Evolutionary conservation across 1,284 basidiomycete genomes (phyloP), one percentile per base, ranked within the genome.

Genomic region (Irpex sp.): DNA sequence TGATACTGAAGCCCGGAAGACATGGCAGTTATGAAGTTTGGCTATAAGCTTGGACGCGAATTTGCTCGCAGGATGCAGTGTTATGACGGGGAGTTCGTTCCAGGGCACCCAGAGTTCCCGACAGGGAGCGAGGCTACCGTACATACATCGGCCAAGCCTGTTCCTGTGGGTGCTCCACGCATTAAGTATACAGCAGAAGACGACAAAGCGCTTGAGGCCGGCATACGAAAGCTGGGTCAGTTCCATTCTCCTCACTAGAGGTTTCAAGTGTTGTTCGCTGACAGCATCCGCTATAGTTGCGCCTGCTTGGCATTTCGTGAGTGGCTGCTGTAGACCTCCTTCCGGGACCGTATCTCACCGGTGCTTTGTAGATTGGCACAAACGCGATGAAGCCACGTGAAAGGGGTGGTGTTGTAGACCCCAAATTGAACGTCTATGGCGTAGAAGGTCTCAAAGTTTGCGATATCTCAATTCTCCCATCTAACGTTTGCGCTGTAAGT

Each of bases 361-460:
- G 64, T 51, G 53, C 64, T 37, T 62, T 56, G 21, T 51, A 70
- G 68, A 63, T 69, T 5, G 69, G 68, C 2, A 71, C 67, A 17
- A 71, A 68, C 77, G 85, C 89, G 8, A 92, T 92, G 90, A 88
- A 90, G 68, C 87, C 88, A 26, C 80, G 84, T 21, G 80, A 83
- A 58, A 72, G 88, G 68, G 89, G 89, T 49, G 91, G 91, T 68
- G 90, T 93, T 21, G 87, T 93, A 61, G 89, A 92, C 71, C 73
- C 75, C 2, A 79, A 83, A 58, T 79, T 92, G 63, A 88, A 83
- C 68, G 91, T 94, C 47, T 89, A 85, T 71, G 90, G 88, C 47
- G 86, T 88, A 3, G 72, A 80, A 67, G 88, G 89, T 72, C 76
- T 93, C 65, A 88, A 88, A 74, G 78, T 79, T 68, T 78, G 82